Evolutionary conservation across 2,329 filamentous ascomycete species (phyloP).

Genomic region (Colletotrichum echinochloae): DNA sequence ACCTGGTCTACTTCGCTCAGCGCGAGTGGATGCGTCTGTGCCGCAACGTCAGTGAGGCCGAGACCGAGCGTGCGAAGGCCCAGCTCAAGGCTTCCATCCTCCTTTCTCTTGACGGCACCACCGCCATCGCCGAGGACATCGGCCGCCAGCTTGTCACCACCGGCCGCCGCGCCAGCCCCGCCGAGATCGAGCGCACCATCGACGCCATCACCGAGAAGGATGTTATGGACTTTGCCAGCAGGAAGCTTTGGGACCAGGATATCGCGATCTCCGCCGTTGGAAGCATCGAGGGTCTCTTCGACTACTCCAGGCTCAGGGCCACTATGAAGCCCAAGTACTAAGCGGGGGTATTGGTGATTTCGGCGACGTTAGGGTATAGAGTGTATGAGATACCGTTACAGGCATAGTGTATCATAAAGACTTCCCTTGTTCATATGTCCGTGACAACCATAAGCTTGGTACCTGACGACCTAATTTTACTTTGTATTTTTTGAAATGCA

Average conservation of each 20-base stretch:
- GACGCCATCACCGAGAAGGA: slow-evolving; percentile 93
- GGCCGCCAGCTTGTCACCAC: slow-evolving; percentile 98
- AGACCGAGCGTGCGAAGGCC: slow-evolving; percentile 98
- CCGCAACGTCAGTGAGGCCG: slow-evolving; percentile 86
- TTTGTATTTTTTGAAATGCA: slow-evolving; percentile 18
- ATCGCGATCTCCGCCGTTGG: slow-evolving; percentile 94
- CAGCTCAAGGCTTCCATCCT: slow-evolving; percentile 99
- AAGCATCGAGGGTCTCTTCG: slow-evolving; percentile 85
- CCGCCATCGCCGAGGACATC: slow-evolving; percentile 97
- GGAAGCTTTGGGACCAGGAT: slow-evolving; percentile 97
- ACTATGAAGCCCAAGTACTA: slow-evolving; percentile 88
- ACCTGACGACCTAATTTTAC: slow-evolving; percentile 39
- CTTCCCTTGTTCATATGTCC: slow-evolving; percentile 45
- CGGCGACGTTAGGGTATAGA: slow-evolving; percentile 62
- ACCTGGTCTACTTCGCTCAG: slow-evolving; percentile 97
- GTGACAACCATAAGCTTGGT: slow-evolving; percentile 37
- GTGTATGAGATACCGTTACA: slow-evolving; percentile 67
- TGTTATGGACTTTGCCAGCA: slow-evolving; percentile 95
- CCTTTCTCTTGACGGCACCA: slow-evolving; percentile 96
- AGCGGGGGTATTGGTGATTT: slow-evolving; percentile 44
- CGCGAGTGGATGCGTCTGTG: slow-evolving; percentile 98
- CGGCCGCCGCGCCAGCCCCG: slow-evolving; percentile 88
- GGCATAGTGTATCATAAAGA: slow-evolving; percentile 66
- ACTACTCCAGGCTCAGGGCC: slow-evolving; percentile 83
- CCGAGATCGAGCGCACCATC: slow-evolving; percentile 94